Evolutionary conservation across 306 rosid species (phyloP).

Genomic region (Boehmeria nivea): DNA sequence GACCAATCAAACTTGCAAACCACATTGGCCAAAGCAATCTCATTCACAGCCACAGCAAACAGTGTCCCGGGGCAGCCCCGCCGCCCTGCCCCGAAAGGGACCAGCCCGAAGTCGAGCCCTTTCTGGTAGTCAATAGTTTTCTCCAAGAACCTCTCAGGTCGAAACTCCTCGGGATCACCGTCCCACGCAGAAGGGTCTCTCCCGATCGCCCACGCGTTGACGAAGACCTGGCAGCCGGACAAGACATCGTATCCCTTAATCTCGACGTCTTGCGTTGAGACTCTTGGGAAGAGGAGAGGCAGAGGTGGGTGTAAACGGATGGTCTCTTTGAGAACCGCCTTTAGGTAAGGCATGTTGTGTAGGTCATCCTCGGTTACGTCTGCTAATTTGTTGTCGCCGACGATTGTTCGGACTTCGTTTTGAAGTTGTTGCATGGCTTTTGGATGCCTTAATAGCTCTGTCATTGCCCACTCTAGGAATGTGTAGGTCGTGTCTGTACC

Average conservation of each 20-base stretch:
- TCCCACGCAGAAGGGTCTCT: constrained; percentile 34
- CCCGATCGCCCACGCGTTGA: constrained; percentile 41
- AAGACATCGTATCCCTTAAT: constrained; percentile 13
- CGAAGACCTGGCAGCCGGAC: constrained; percentile 3
- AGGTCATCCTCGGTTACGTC: constrained; percentile 34
- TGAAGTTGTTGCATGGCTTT: constrained; percentile 29
- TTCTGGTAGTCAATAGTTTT: constrained; percentile 10
- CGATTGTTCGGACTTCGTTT: constrained; percentile 23
- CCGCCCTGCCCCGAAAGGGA: constrained; percentile 46
- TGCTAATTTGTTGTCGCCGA: not conserved
- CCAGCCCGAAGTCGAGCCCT: constrained; percentile 27
- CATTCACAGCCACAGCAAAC: constrained; percentile 17
- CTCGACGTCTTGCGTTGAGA: constrained; percentile 13
- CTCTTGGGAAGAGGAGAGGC: constrained; percentile 39
- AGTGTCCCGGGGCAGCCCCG: constrained; percentile 31
- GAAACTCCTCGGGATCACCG: constrained; percentile 27
- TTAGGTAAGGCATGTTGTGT: constrained; percentile 33
- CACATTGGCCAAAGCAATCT: constrained; percentile 30
- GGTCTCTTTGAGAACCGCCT: constrained; percentile 44
- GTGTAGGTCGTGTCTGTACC: constrained; percentile 44
- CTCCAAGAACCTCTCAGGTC: constrained; percentile 32
- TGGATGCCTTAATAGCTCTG: constrained; percentile 41
- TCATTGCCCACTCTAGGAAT: constrained; percentile 45
- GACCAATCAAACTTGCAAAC: constrained; percentile 22
- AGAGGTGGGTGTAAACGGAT: constrained; percentile 38